Evolutionary conservation across 495 filamentous ascomycete genomes (phyloP).

Genomic region (Xeromyces bisporus): DNA sequence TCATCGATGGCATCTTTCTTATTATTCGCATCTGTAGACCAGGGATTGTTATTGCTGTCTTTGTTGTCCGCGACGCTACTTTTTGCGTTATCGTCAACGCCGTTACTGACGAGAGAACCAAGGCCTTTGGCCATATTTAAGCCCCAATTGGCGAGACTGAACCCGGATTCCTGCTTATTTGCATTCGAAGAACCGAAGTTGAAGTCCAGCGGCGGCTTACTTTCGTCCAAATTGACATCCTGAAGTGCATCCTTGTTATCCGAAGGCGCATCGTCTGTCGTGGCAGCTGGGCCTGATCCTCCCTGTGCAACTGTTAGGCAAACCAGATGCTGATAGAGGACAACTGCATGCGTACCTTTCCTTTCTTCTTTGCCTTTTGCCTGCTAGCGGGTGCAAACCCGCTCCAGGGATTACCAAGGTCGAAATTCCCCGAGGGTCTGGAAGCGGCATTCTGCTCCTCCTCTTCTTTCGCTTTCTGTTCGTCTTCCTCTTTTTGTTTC

Average conservation of each 20-base stretch:
- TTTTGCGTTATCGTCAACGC: slow-evolving; percentile 10
- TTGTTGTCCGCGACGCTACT: slow-evolving; percentile 15
- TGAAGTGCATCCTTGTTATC: slow-evolving; percentile 15
- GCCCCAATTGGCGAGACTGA: slow-evolving; percentile 31
- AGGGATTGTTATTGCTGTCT: slow-evolving; percentile 16
- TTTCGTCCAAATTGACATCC: slow-evolving; percentile 27
- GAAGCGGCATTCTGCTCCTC: slow-evolving; percentile 11
- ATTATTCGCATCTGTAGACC: slow-evolving; percentile 15
- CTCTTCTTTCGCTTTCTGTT: slow-evolving; percentile 3
- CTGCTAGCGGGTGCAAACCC: slow-evolving; percentile 15
- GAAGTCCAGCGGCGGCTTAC: slow-evolving; percentile 28
- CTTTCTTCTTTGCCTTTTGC: slow-evolving; percentile 36
- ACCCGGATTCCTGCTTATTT: slow-evolving; percentile 17
- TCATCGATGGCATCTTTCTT: slow-evolving; percentile 11
- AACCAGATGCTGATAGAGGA: not conserved
- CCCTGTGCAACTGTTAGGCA: slow-evolving; percentile 3
- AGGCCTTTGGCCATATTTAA: slow-evolving; percentile 24
- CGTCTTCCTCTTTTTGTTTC: slow-evolving; percentile 7
- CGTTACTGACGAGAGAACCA: slow-evolving; percentile 16
- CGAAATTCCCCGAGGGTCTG: slow-evolving; percentile 13
- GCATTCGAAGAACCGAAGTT: slow-evolving; percentile 21
- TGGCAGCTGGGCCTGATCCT: slow-evolving; percentile 4
- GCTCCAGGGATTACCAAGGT: slow-evolving; percentile 26
- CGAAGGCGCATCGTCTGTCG: slow-evolving; percentile 12
- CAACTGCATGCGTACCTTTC: slow-evolving; percentile 18